A percentile compares a stretch with the other conserved stretches of the same genome.
phyloP scores from a whole-genome alignment of 2,329 filamentous ascomycete genomes.

The Macrophomina pseudophaseolina region DNA sequence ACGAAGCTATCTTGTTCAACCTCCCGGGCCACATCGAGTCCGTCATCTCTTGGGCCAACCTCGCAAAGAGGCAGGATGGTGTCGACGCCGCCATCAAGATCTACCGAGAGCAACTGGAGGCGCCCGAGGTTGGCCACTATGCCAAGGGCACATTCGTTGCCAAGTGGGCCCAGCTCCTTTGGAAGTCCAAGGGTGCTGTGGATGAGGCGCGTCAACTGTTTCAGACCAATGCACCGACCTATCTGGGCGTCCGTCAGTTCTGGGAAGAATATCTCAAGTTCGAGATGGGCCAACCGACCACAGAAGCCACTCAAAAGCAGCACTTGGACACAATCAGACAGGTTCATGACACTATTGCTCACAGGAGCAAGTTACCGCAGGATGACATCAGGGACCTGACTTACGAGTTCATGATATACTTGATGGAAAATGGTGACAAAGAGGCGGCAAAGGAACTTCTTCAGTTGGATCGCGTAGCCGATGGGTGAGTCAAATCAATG shows the following conservation, averaged over 20 bases:
- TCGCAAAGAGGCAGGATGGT: conserved; percentile 81
- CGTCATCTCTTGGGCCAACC: conserved; percentile 84
- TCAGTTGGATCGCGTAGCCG: conserved; percentile 80
- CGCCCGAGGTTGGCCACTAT: conserved; percentile 71
- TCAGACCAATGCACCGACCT: conserved; percentile 80
- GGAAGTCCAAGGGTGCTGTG: conserved; percentile 81
- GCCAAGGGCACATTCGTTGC: conserved; percentile 86
- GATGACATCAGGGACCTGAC: conserved; percentile 75
- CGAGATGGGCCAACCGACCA: conserved; percentile 82
- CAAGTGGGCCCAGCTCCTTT: conserved; percentile 85
- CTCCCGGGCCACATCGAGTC: conserved; percentile 86
- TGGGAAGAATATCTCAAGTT: conserved; percentile 90
- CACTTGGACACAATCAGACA: conserved; percentile 78
- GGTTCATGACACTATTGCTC: conserved; percentile 76
- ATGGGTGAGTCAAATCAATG: conserved; percentile 61
- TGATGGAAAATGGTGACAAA: conserved; percentile 81
- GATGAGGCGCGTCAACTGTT: conserved; percentile 86
- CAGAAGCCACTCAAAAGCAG: conserved; percentile 64
- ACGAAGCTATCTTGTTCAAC: conserved; percentile 75
- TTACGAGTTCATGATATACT: conserved; percentile 78
- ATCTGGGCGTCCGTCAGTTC: conserved; percentile 83
- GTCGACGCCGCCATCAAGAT: conserved; percentile 84
- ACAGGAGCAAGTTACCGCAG: conserved; percentile 72
- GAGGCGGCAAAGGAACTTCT: conserved; percentile 87
- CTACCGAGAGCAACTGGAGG: conserved; percentile 80